Conservation (phyloP, 768 basidiomycete genomes). For the Pleurotus tuoliensis region DNA sequence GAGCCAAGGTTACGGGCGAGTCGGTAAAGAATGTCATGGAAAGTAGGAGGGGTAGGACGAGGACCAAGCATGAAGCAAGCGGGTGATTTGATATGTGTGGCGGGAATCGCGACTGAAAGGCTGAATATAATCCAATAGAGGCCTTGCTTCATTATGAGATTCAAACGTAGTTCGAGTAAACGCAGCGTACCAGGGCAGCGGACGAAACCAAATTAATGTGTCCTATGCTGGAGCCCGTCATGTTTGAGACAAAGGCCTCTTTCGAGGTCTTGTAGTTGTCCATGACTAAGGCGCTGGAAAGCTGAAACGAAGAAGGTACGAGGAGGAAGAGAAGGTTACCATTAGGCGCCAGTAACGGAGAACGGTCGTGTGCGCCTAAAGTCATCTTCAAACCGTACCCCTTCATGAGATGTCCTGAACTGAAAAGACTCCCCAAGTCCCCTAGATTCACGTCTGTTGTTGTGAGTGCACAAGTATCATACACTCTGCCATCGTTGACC, state of each 20-base stretch:
- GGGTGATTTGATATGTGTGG: conserved; percentile 33
- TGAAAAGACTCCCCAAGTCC: conserved; percentile 29
- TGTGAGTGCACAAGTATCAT: conserved; percentile 19
- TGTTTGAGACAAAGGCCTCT: conserved; percentile 69
- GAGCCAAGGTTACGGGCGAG: conserved; percentile 47
- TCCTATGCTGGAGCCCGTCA: conserved; percentile 56
- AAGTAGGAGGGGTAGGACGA: conserved; percentile 76
- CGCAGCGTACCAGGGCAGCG: conserved; percentile 47
- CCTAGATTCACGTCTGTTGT: conserved; percentile 29
- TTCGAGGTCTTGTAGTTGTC: conserved; percentile 61
- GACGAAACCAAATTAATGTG: conserved; percentile 59
- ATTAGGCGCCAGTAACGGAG: too few relatives aligned
- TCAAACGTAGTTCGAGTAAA: neutral
- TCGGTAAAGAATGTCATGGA: conserved; percentile 76
- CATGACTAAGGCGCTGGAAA: neutral
- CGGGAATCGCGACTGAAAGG: conserved; percentile 47
- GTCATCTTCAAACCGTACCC: too few relatives aligned
- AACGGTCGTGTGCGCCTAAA: too few relatives aligned
- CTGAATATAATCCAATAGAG: conserved; percentile 68
- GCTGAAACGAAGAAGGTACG: neutral
- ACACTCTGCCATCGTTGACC: neutral
- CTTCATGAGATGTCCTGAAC: conserved; percentile 23
- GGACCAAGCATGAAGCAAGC: conserved; percentile 53
- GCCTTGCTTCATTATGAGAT: conserved; percentile 36
- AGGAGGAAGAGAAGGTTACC: neutral